These are phyloP conservation scores for Fusarium sp. DNA, from an alignment of 2,329 filamentous ascomycete species.

Conservation along the genomic window DNA sequence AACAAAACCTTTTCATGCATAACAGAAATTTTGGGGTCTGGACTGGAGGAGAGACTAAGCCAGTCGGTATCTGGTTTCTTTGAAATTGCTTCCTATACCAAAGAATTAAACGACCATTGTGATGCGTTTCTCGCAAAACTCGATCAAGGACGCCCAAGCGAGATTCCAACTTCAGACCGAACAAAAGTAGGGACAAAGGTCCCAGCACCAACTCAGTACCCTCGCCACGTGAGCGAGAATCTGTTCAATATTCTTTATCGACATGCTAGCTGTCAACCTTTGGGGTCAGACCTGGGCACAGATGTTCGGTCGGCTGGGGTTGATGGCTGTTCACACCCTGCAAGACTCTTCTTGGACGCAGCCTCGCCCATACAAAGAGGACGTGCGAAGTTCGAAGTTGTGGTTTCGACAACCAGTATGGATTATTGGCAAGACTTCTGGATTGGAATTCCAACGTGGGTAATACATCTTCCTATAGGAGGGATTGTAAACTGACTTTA, in stretches of 20 bases:
- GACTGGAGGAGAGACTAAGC: too few species aligned
- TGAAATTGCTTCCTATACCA: too few species aligned
- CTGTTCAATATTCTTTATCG: neutral
- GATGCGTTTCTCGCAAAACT: neutral
- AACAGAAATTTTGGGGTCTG: too few species aligned
- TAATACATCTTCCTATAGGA: neutral
- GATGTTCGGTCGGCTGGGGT: too few species aligned
- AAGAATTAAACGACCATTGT: neutral
- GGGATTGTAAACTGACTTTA: too few species aligned
- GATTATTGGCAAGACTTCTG: neutral
- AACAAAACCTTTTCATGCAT: too few species aligned
- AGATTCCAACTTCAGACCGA: neutral
- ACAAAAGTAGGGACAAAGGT: neutral
- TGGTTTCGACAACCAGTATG: neutral
- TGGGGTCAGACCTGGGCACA: too few species aligned
- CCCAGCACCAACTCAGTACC: neutral
- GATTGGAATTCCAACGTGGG: neutral
- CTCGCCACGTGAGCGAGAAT: neutral
- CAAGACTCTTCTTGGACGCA: neutral
- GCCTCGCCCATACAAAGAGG: neutral
- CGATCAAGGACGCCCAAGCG: neutral
- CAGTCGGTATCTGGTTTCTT: too few species aligned
- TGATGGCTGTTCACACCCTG: neutral
- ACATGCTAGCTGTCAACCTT: neutral
- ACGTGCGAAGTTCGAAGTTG: neutral